Base-by-base conservation (phyloP, 202 grass and related monocot genomes). In the Musa balbisiana region DNA sequence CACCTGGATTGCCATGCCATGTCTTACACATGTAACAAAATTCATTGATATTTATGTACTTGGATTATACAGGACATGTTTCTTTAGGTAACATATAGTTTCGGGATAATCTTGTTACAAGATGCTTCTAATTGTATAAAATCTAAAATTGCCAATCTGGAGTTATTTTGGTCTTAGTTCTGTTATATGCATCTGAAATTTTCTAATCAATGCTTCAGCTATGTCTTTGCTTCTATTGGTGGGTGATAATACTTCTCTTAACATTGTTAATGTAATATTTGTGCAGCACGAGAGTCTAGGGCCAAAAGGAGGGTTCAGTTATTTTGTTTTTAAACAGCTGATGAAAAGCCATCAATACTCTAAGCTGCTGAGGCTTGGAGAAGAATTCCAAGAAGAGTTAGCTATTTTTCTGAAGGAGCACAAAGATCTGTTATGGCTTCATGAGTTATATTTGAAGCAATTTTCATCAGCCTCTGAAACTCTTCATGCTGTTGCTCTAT, bases 351-450 rank as follows among this genome's bases (percentile, higher is more conserved):
- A 20, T 9, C 80, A 92, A 25, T 85, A 84, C 22, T 76, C 88
- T 78, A 98, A 98, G 81, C 80, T 98, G 74, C 72, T 94, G 78
- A 92, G 95, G 73, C 87, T 99, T 71, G 95, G 95, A 72, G 91
- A 99, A 92, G 95, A 99, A 87, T 99, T 99, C 78, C 90, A 87
- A 70, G 87, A 99, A 80, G 89, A 92, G 72, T 79, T 99, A 77
- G 80, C 87, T 68, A 81, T 26, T 88, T 94, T 99, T 83, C 77
- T 99, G 66, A 99, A 99, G 84, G 88, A 89, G 11, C 82, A 79
- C 13, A 94, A 75, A 72, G 91, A 94, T 81, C 83, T 99, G 66
- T 73, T 87, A 62, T 99, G 95, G 91, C 87, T 92, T 79, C 95
- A 99, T 78, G 85, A 99, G 78, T 90, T 99, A 82, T 92, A 33